These are phyloP conservation scores for Xylaria sp. DNA, from an alignment of 2,329 filamentous ascomycete species.

Conservation along the genomic window DNA sequence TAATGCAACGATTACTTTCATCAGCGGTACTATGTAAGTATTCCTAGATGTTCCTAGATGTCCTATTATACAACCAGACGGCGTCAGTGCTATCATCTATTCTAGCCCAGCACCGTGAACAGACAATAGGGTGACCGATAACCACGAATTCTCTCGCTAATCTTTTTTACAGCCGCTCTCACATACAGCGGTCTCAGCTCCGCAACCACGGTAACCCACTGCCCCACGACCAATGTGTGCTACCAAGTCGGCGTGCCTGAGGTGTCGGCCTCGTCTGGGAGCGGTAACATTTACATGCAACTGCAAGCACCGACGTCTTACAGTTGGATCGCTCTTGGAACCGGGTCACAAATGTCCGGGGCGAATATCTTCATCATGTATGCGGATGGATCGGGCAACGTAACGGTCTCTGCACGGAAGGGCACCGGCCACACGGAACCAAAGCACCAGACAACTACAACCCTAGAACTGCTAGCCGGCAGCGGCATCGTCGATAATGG, in stretches of 20 bases:
- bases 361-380: constrained; percentile 73
- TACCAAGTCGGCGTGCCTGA: constrained; percentile 67
- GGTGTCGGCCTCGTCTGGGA: constrained; percentile 58
- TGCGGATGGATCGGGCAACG: constrained; percentile 65
- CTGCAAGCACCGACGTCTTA: constrained; percentile 65
- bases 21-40: constrained; percentile 38
- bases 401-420: constrained; percentile 69
- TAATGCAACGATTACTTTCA: constrained; percentile 26
- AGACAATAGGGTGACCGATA: background rate
- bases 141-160: constrained; percentile 11
- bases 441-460: constrained; percentile 54
- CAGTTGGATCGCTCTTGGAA: constrained; percentile 69
- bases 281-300: constrained; percentile 71
- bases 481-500: constrained; percentile 63
- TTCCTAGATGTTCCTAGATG: background rate
- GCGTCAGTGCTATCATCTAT: background rate
- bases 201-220: constrained; percentile 52
- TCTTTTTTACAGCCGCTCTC: constrained; percentile 38
- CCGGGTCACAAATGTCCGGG: constrained; percentile 65
- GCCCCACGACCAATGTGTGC: constrained; percentile 60
- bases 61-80: background rate
- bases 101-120: background rate
- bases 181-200: constrained; percentile 42
- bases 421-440: constrained; percentile 63
- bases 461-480: constrained; percentile 66